Base-by-base conservation (phyloP, 1,284 basidiomycete species). In the Spongispora temasekensis region DNA sequence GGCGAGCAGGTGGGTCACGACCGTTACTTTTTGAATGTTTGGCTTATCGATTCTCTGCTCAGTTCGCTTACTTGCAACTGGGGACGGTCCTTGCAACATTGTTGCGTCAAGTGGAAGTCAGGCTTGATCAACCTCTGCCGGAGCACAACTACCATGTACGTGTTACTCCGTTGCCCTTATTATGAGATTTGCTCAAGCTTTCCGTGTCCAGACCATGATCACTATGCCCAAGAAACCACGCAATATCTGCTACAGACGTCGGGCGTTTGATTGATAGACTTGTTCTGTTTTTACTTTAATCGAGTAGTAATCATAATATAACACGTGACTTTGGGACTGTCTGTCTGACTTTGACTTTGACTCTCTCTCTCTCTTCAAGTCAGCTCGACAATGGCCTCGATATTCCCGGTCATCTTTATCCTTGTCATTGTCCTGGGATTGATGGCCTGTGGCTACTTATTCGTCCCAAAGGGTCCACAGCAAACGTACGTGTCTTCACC, bases 11-110 rank as follows among this genome's bases (percentile, higher is more conserved):
- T 89, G 62, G 63, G 81, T 75, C 30, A 54, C 1, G 21, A 23
- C 10, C 10, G 13, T 57, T 13, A 48, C n/a, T 51, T 44, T 25
- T 53, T 37, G 30, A 31, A 53, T 30, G 37, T 44, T n/a, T 52
- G n/a, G 31, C 57, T 59, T 15, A 60, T 31, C 10, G 25, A 13
- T 51, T 31, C 71, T 57, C 66, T 67, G 56, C 19, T 65, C 68
- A 95, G 85, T 99, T 98, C 71, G 97, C 97, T 17, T 97, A 98
- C 75, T 78, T 98, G 58, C 97, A 99, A 78, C 81, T 99, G 28
- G 92, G 94, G 50, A 89, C 90, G 7, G 83, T 99, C 72, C 79
- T 99, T 63, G 76, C 88, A 9, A 93, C 90, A 12, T 75, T 99
- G 61, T 79, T 98, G 42, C 88, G 96, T 58, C 78, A 84, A 61